Evolutionary conservation across 192 early-diverging fungal species (phyloP), one percentile per base, ranked within the genome.

Genomic region (Podila horticola): DNA sequence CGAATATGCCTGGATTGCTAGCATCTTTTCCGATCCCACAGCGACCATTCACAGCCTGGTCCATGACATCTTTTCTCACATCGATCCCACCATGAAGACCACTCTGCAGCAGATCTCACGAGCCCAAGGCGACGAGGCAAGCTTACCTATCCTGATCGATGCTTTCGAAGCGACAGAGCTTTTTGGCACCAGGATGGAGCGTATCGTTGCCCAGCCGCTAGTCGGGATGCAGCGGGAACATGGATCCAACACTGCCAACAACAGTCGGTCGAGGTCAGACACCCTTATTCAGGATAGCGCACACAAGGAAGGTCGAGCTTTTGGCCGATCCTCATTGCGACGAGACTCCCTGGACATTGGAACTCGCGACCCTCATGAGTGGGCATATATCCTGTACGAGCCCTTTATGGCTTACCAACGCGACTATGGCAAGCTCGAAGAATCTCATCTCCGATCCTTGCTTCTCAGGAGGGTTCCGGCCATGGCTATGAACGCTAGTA

Each of bases 321-420:
- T 38, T 11, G 34, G 20, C 2, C 59, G 69, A 11, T 49, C 61
- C 5, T 67, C 76, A 13, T 50, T 72, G 29, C 50, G 51, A 5
- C 61, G 29, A 11, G 76, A 79, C 15, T 41, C 58, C 1, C 29
- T 68, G 33, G 76, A 79, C 1, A 38, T 79, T 9, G 71, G 41
- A 30, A 38, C 67, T 17, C 69, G 72, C 1, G 84, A 86, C 71
- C 71, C 82, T 36, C 77, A 82, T 36, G 82, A 79, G 8, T 94
- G 93, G 93, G 86, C 89, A 0, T 81, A 79, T 33, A 73, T 87
- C 6, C 64, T 93, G 4, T 92, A 91, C 51, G 92, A 94, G 24
- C 84, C 91, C 0, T 94, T 94, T 68, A 74, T 88, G 50, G 58
- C 85, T 0, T 90, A 86, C 66, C 93, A 94, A 57, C 84, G 88